phyloP scores from a whole-genome alignment of 1,284 basidiomycete species.

The Pterula multifida region DNA sequence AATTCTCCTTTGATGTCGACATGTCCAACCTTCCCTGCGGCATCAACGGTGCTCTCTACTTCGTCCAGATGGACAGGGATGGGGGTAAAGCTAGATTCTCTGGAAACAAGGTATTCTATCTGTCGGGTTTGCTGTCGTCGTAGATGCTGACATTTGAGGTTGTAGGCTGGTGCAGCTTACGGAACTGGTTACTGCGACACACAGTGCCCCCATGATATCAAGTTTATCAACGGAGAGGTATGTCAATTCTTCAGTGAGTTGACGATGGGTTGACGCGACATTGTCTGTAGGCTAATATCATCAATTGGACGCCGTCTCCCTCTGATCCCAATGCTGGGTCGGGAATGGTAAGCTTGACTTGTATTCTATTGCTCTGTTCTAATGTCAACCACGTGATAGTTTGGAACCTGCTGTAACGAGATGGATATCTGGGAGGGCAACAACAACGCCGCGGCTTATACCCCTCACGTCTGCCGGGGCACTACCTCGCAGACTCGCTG shows the following conservation, averaged over 20 bases:
- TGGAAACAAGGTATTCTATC: constrained; percentile 23
- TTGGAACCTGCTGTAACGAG: constrained; percentile 36
- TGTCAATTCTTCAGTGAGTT: constrained; percentile 8
- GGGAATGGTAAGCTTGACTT: constrained; percentile 14
- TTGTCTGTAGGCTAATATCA: constrained; percentile 28
- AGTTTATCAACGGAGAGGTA: constrained; percentile 42
- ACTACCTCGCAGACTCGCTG: constrained; percentile 23
- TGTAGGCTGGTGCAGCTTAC: constrained; percentile 33
- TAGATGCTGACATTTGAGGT: constrained; percentile 18
- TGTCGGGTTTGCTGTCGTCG: background rate
- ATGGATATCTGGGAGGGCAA: constrained; percentile 44
- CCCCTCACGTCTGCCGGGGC: constrained; percentile 34
- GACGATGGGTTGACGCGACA: constrained; percentile 2
- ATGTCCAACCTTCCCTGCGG: constrained; percentile 43
- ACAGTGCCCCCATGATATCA: constrained; percentile 39
- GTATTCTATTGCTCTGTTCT: background rate
- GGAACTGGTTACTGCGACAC: constrained; percentile 44
- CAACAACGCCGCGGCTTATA: constrained; percentile 30
- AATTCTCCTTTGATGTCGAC: constrained; percentile 41
- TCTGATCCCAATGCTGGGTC: constrained; percentile 19
- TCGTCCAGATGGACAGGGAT: constrained; percentile 37
- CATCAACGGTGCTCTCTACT: constrained; percentile 29
- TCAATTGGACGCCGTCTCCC: constrained; percentile 25
- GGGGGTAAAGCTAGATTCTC: constrained; percentile 32
- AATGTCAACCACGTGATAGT: constrained; percentile 6